Percentiles rank a stretch among this genome's conserved stretches.
Conservation (phyloP, 2,329 filamentous ascomycete species). For the Xylaria arbuscula region DNA sequence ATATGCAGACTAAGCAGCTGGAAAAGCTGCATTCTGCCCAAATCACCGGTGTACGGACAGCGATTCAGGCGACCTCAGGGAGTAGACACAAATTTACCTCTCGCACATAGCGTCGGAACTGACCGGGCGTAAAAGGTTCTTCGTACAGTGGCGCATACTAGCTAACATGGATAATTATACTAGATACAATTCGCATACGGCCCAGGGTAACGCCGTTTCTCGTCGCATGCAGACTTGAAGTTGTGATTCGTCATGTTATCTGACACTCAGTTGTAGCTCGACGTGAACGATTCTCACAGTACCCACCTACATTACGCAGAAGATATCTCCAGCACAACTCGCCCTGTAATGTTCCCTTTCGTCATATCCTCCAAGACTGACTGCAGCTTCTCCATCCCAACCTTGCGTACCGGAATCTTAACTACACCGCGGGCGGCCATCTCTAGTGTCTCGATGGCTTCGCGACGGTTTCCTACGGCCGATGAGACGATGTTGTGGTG, state of each 20-base stretch:
- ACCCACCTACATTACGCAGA: background rate
- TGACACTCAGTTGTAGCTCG: background rate
- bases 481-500: slow-evolving; percentile 27
- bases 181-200: background rate
- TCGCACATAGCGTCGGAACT: background rate
- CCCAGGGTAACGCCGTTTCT: background rate
- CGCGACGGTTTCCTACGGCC: slow-evolving; percentile 37
- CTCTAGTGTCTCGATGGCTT: slow-evolving; percentile 35
- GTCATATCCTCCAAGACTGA: slow-evolving; percentile 36
- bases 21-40: background rate
- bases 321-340: slow-evolving; percentile 36
- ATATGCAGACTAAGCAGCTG: background rate
- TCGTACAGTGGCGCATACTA: background rate
- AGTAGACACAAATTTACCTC: background rate
- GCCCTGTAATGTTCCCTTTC: slow-evolving; percentile 24
- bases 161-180: background rate
- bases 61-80: background rate
- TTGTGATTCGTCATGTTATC: background rate
- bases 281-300: background rate
- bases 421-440: slow-evolving; percentile 36
- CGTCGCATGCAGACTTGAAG: background rate
- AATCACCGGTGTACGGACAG: slow-evolving; percentile 21
- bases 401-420: slow-evolving; percentile 32
- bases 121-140: background rate
- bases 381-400: slow-evolving; percentile 35